phyloP scores from a whole-genome alignment of 257 asterid genomes.

The Gardenia jasminoides region DNA sequence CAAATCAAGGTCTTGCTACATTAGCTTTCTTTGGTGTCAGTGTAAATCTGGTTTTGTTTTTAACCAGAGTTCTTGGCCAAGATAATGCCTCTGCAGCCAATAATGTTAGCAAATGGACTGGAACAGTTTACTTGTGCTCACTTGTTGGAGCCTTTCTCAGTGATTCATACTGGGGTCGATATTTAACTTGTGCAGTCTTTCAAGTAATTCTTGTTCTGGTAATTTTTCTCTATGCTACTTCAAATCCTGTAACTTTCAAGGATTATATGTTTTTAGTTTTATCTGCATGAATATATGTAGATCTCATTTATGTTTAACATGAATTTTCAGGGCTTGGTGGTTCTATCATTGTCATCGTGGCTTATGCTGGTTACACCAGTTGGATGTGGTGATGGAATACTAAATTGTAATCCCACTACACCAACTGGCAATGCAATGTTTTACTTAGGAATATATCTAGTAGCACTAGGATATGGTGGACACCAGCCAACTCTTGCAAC shows the following conservation, averaged over 20 bases:
- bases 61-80: constrained; percentile 69
- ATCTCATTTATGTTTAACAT: background rate
- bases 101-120: constrained; percentile 81
- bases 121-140: constrained; percentile 77
- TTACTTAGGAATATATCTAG: constrained; percentile 64
- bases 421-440: constrained; percentile 31
- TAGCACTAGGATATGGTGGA: constrained; percentile 83
- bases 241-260: no score
- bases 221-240: background rate
- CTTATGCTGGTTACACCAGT: constrained; percentile 51
- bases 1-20: constrained; percentile 79
- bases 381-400: constrained; percentile 58
- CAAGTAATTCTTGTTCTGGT: constrained; percentile 66
- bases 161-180: constrained; percentile 88
- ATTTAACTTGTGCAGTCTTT: constrained; percentile 62
- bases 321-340: constrained; percentile 50
- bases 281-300: no score
- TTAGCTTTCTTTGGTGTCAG: constrained; percentile 82
- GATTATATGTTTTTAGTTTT: background rate
- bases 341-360: constrained; percentile 60
- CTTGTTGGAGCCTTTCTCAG: constrained; percentile 80
- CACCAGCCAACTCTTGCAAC: constrained; percentile 86
- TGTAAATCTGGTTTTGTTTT: constrained; percentile 74
- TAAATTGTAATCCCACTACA: constrained; percentile 25
- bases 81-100: constrained; percentile 76